phyloP scores from a whole-genome alignment of 2,329 filamentous ascomycete species.

The Aspergillus puulaauensis region DNA sequence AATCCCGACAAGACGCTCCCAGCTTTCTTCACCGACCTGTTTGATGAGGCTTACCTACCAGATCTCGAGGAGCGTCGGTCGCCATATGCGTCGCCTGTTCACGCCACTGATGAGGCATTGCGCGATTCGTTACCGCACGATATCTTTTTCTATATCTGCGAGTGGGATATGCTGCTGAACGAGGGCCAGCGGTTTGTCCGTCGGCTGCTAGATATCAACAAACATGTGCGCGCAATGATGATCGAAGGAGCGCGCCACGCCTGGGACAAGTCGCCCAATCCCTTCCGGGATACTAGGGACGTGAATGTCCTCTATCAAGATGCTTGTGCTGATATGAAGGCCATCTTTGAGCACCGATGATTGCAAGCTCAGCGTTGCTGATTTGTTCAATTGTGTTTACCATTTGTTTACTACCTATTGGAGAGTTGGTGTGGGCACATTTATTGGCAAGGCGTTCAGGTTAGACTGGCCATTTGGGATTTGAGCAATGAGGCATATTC shows the following conservation, averaged over 20 bases:
- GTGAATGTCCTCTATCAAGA: slow-evolving; percentile 45
- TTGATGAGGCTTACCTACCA: slow-evolving; percentile 49
- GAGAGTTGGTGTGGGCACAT: slow-evolving; percentile 1
- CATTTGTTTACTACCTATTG: neutral
- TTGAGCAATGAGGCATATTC: neutral
- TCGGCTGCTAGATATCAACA: slow-evolving; percentile 42
- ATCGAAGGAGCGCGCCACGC: slow-evolving; percentile 48
- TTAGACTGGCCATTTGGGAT: neutral
- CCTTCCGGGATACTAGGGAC: slow-evolving; percentile 44
- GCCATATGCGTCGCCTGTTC: slow-evolving; percentile 60
- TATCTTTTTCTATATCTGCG: slow-evolving; percentile 62
- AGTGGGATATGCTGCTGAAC: slow-evolving; percentile 66
- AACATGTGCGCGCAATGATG: slow-evolving; percentile 46
- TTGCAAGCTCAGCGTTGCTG: neutral
- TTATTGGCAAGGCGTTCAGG: slow-evolving; percentile 3
- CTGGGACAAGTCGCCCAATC: slow-evolving; percentile 51
- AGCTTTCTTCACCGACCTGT: slow-evolving; percentile 49
- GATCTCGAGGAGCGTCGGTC: slow-evolving; percentile 51
- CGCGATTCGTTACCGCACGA: slow-evolving; percentile 55
- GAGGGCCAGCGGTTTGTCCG: slow-evolving; percentile 53
- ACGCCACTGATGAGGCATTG: slow-evolving; percentile 56
- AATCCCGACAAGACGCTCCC: slow-evolving; percentile 53
- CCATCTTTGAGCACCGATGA: slow-evolving; percentile 34
- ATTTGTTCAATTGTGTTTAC: neutral
- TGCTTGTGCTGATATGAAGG: slow-evolving; percentile 45